Evolutionary conservation across 257 asterid genomes (phyloP).

Genomic region (Solanum ahanhuiri): DNA sequence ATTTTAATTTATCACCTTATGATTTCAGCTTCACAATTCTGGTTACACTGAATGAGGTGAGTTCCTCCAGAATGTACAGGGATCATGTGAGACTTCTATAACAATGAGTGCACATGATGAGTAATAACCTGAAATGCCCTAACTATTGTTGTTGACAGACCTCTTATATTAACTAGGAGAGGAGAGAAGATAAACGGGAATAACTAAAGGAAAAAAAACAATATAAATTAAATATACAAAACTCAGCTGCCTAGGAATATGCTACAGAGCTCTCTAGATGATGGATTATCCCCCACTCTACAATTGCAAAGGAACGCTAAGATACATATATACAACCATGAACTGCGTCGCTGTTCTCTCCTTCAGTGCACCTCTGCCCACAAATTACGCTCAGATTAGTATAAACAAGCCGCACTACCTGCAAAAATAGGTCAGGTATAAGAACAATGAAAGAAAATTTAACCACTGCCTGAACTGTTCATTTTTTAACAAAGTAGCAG

Average conservation of each 20-base stretch:
- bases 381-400: not conserved
- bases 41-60: not conserved
- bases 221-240: not conserved
- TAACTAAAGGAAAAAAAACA: not conserved
- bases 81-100: constrained; percentile 2
- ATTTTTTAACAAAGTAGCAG: not conserved
- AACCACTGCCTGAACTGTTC: not conserved
- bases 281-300: not conserved
- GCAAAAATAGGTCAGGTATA: not conserved
- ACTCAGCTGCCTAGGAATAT: constrained; percentile 1
- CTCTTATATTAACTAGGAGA: constrained; percentile 6
- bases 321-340: not conserved
- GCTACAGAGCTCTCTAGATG: constrained; percentile 4
- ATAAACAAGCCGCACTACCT: constrained; percentile 4
- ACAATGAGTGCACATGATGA: constrained; percentile 4
- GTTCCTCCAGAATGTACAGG: constrained; percentile 12
- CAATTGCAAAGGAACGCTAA: not conserved
- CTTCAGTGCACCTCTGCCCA: not conserved
- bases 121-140: not conserved
- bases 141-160: constrained; percentile 3
- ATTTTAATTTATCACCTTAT: not conserved
- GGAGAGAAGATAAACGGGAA: constrained; percentile 14
- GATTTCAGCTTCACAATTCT: not conserved
- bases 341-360: not conserved
- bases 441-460: not conserved